Evolutionary conservation across 176 grass and related monocot species (phyloP), one percentile per base, ranked within the genome.

Genomic region (Oryza coarctata): DNA sequence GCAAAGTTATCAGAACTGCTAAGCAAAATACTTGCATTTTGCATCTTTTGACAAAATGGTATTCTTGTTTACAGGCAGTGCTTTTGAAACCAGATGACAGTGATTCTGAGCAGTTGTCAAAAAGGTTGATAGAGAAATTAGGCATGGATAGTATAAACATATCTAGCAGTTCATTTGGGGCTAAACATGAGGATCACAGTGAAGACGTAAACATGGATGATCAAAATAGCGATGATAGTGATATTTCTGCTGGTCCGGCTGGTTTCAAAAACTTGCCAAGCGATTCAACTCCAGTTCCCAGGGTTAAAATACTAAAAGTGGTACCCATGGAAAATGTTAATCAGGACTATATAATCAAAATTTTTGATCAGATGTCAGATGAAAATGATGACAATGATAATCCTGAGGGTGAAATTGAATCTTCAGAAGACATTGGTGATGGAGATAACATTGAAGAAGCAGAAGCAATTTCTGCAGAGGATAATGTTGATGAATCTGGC

Each of bases 331-430:
- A 87, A 73, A 94, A 94, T 88, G 61, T 92, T 36, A 85, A 89
- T 65, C 85, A 86, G 76, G 92, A 97, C 67, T 87, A 89, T 77
- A 90, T 97, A 81, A 88, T 91, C 75, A 97, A 94, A 92, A 89
- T 94, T 64, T 90, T 97, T 32, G 87, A 94, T 76, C 87, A 97
- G 75, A 97, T 97, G 66, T 90, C 93, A 23, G 94, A 97, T 70
- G 91, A 94, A 52, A 89, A 89, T 76, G 86, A 88, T 71, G 87
- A 94, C 12, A 83, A 70, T 77, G 73, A 86, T 71, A 77, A 86
- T 87, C 44, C 64, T 67, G 95, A 93, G 15, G 74, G 86, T 3
- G 90, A 92, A 84, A 88, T 73, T 62, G 82, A 75, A 76, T 84
- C 90, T 68, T 78, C 84, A 65, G 79, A 91, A 49, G 87, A 91